phyloP scores from a whole-genome alignment of 257 asterid genomes.

The Linaria vulgaris region DNA sequence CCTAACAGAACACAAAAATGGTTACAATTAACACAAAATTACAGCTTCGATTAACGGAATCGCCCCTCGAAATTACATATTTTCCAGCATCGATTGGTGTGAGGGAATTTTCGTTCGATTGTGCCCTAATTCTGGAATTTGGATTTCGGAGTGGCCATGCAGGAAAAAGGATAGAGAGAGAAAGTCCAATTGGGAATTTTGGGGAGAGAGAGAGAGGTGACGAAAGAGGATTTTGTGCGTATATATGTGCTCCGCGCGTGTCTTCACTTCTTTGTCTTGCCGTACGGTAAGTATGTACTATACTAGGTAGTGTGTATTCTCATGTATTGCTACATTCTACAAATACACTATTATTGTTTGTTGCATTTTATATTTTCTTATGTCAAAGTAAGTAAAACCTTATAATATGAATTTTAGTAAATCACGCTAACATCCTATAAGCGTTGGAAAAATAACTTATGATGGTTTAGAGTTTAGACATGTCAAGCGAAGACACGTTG shows the following conservation, averaged over 20 bases:
- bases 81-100: slow-evolving; percentile 22
- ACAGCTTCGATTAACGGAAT: slow-evolving; percentile 26
- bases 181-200: slow-evolving; percentile 22
- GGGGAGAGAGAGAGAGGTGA: slow-evolving; percentile 38
- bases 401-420: no score
- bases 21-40: slow-evolving; percentile 16
- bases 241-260: slow-evolving; percentile 5
- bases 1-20: slow-evolving; percentile 48
- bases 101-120: background rate
- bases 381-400: no score
- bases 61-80: slow-evolving; percentile 47
- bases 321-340: no score
- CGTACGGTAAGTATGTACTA: no score
- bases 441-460: no score
- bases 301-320: no score
- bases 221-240: slow-evolving; percentile 32
- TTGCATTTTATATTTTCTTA: no score
- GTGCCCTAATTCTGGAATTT: slow-evolving; percentile 51
- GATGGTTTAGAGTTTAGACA: no score
- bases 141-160: slow-evolving; percentile 53
- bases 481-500: no score
- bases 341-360: no score
- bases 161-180: slow-evolving; percentile 36
- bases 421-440: no score
- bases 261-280: no score